A percentile compares a stretch with the other conserved stretches of the same genome.
These are phyloP conservation scores for Stemphylium vesicarium DNA, from an alignment of 2,329 filamentous ascomycete genomes.

Conservation along the genomic window DNA sequence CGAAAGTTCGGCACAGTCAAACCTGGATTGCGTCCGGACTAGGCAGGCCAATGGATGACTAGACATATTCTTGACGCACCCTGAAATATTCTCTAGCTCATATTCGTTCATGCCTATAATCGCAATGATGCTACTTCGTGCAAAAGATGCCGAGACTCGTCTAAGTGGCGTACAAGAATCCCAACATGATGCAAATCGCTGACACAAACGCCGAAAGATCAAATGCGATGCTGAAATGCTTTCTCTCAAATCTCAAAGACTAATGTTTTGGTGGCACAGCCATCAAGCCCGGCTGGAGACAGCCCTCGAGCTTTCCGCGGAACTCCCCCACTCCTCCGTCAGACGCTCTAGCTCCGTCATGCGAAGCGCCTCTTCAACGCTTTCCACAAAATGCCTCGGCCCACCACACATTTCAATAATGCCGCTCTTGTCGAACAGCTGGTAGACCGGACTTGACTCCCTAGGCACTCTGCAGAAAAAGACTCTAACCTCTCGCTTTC, in stretches of 20 bases:
- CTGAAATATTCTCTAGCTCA: too few species aligned
- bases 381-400: constrained; percentile 75
- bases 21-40: too few species aligned
- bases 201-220: background rate
- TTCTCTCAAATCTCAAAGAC: background rate
- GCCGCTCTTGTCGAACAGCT: constrained; percentile 76
- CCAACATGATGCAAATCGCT: background rate
- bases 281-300: constrained; percentile 13
- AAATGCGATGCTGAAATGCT: background rate
- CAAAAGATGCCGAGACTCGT: too few species aligned
- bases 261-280: too few species aligned
- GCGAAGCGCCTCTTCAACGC: constrained; percentile 83
- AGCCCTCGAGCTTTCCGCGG: constrained; percentile 31
- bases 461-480: constrained; percentile 70
- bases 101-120: too few species aligned
- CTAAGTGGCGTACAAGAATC: too few species aligned
- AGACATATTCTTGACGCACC: too few species aligned
- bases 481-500: constrained; percentile 75
- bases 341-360: constrained; percentile 75
- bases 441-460: constrained; percentile 66
- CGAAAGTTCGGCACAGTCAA: too few species aligned
- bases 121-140: too few species aligned
- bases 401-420: constrained; percentile 87
- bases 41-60: too few species aligned
- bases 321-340: constrained; percentile 45